phyloP scores from a whole-genome alignment of 2,329 filamentous ascomycete species.

The Sporothrix brasiliensis region DNA sequence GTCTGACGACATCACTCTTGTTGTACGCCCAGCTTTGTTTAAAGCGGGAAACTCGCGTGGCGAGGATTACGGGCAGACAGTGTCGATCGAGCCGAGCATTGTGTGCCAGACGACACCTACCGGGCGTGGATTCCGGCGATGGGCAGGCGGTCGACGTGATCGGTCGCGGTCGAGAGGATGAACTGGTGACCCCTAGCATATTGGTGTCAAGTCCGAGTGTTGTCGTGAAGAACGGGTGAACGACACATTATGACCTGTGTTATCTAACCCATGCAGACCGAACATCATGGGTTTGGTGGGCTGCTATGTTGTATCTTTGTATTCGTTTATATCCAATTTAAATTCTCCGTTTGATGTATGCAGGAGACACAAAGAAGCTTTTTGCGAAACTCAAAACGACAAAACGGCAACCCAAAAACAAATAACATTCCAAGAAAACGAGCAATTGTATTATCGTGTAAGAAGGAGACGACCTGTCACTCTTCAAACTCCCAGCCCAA shows the following conservation, averaged over 20 bases:
- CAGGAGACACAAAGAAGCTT: neutral
- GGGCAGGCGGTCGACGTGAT: slow-evolving; percentile 20
- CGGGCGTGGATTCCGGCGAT: neutral
- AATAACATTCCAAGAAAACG: neutral
- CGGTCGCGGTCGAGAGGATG: slow-evolving; percentile 18
- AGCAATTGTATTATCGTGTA: neutral
- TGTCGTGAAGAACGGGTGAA: too few species aligned
- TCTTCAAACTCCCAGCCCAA: neutral
- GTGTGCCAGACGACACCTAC: slow-evolving; percentile 15
- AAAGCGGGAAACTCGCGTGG: slow-evolving; percentile 32
- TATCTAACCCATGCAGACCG: neutral
- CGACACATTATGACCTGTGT: neutral
- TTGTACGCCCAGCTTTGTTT: slow-evolving; percentile 31
- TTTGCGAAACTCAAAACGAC: neutral
- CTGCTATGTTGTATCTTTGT: neutral
- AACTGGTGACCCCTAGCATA: too few species aligned
- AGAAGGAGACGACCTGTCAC: neutral
- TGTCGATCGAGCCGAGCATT: slow-evolving; percentile 28
- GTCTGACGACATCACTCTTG: slow-evolving; percentile 19
- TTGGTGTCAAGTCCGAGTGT: neutral
- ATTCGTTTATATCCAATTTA: slow-evolving; percentile 26
- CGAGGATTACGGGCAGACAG: slow-evolving; percentile 29
- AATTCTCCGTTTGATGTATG: slow-evolving; percentile 2
- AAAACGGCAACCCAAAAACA: slow-evolving; percentile 4
- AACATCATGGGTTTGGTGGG: neutral